A percentile compares a stretch with the other conserved stretches of the same genome.
phyloP scores from a whole-genome alignment of 169 alveolate species.

The Plasmodium sp. region DNA sequence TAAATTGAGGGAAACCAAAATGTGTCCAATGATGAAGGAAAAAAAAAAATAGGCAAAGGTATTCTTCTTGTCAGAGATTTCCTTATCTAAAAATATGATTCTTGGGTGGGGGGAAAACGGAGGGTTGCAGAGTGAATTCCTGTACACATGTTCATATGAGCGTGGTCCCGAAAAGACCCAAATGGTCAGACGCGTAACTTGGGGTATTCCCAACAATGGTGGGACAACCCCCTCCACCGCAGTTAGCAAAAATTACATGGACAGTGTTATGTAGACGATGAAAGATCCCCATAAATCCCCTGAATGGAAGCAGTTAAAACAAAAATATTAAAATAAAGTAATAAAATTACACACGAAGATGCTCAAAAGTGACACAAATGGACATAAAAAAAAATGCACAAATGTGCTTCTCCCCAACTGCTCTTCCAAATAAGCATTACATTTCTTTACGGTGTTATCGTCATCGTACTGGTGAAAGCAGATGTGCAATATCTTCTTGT shows the following conservation, averaged over 20 bases:
- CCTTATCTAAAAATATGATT: constrained; percentile 58
- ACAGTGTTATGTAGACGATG: constrained; percentile 53
- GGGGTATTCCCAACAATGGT: not conserved
- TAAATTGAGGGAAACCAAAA: constrained; percentile 59
- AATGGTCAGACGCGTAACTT: not conserved
- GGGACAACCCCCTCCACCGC: not conserved
- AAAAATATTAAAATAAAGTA: constrained; percentile 2
- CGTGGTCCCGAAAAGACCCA: not conserved
- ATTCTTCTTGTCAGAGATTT: constrained; percentile 38
- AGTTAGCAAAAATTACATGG: constrained; percentile 23
- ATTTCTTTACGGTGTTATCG: constrained; percentile 56
- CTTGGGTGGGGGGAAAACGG: not conserved
- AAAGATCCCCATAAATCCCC: constrained; percentile 75
- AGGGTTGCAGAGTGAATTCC: not conserved
- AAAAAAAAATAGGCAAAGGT: constrained; percentile 53
- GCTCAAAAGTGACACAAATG: not conserved
- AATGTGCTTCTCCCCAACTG: not conserved
- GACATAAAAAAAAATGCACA: not conserved
- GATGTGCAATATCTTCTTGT: constrained; percentile 29
- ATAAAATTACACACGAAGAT: not conserved
- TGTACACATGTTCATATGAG: not conserved
- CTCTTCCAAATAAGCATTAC: constrained; percentile 7
- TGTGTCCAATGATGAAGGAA: constrained; percentile 45
- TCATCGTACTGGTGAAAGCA: constrained; percentile 65
- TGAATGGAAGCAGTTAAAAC: not conserved